A percentile compares a stretch with the other conserved stretches of the same genome.
Conservation (phyloP, 805 yeast species). For the Debaryomyces tyrocola region DNA sequence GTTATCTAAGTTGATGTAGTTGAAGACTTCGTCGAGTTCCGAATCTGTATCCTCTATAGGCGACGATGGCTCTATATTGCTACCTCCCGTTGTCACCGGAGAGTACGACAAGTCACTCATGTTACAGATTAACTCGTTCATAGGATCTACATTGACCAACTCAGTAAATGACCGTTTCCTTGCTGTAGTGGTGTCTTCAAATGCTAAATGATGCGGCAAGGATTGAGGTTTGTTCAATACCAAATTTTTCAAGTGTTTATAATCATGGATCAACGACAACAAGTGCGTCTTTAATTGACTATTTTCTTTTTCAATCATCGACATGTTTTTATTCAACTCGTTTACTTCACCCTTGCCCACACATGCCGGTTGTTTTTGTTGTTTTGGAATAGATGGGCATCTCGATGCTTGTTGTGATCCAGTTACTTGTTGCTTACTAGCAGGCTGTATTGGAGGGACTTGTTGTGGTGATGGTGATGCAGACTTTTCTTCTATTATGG, state of each 20-base stretch:
- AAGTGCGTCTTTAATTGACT: slow-evolving; percentile 33
- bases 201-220: slow-evolving; percentile 4
- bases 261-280: slow-evolving; percentile 39
- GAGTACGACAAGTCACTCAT: slow-evolving; percentile 27
- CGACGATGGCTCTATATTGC: slow-evolving; percentile 4
- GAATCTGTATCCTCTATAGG: slow-evolving; percentile 5
- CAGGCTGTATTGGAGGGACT: background rate
- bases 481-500: background rate
- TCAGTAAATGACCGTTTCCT: slow-evolving; percentile 20
- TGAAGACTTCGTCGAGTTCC: slow-evolving; percentile 18
- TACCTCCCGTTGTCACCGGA: slow-evolving; percentile 8
- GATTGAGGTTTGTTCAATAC: slow-evolving; percentile 19
- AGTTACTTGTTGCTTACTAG: background rate
- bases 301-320: slow-evolving; percentile 31
- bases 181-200: slow-evolving; percentile 6
- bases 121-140: slow-evolving; percentile 26
- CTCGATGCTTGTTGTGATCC: background rate
- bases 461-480: background rate
- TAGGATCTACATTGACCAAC: slow-evolving; percentile 17
- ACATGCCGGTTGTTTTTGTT: background rate
- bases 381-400: background rate
- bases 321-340: slow-evolving; percentile 7
- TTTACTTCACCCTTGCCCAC: background rate
- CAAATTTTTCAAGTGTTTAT: slow-evolving; percentile 33
- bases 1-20: slow-evolving; percentile 25